phyloP scores from a whole-genome alignment of 106 monocot species.

The Vanilla planifolia region DNA sequence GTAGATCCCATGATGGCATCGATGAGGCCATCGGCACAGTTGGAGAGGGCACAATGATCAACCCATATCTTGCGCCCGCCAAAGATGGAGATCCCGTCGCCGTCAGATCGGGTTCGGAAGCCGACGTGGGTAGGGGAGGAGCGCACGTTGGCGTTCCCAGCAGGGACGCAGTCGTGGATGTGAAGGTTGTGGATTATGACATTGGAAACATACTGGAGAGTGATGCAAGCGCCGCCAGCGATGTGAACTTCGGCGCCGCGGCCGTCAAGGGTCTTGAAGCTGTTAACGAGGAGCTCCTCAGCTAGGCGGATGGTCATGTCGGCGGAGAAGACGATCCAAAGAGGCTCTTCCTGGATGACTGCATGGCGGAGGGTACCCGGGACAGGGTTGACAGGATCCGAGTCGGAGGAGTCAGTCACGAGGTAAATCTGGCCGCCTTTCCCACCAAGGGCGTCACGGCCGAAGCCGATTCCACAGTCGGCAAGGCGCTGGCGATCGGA shows the following conservation, averaged over 20 bases:
- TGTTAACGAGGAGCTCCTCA: constrained; percentile 61
- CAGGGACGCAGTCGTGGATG: constrained; percentile 51
- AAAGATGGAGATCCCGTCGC: constrained; percentile 61
- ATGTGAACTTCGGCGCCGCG: constrained; percentile 64
- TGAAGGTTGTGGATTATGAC: constrained; percentile 59
- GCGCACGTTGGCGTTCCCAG: constrained; percentile 27
- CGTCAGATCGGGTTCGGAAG: constrained; percentile 37
- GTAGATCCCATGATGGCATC: constrained; percentile 69
- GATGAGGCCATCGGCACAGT: constrained; percentile 67
- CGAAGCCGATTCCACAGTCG: constrained; percentile 76
- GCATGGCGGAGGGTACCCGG: constrained; percentile 60
- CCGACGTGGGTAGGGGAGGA: constrained; percentile 47
- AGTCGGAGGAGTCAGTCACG: constrained; percentile 48
- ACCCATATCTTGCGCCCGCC: constrained; percentile 43
- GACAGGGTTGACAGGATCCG: constrained; percentile 42
- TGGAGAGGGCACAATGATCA: constrained; percentile 52
- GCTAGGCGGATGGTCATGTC: constrained; percentile 54
- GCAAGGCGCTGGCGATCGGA: constrained; percentile 56
- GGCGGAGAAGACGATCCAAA: constrained; percentile 64
- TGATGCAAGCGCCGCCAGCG: constrained; percentile 56
- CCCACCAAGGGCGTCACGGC: constrained; percentile 49
- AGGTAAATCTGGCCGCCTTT: constrained; percentile 47
- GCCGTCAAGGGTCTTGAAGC: constrained; percentile 76
- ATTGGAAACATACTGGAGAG: constrained; percentile 54
- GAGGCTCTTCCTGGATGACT: constrained; percentile 51